Evolutionary conservation across 495 filamentous ascomycete genomes (phyloP).

Genomic region (Tuber aestivum): DNA sequence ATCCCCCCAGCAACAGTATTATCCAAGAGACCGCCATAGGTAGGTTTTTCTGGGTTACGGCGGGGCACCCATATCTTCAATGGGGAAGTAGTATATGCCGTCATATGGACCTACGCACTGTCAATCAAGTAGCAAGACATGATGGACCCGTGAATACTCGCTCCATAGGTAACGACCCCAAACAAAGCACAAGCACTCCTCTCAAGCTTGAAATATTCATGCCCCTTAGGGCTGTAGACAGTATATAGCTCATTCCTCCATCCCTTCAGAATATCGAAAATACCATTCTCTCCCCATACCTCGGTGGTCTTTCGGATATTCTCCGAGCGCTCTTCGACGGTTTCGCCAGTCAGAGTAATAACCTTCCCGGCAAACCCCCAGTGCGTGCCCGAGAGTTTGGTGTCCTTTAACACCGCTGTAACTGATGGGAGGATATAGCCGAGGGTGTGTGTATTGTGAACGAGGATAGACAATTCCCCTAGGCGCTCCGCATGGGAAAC

Average conservation of each 20-base stretch:
- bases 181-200: constrained; percentile 72
- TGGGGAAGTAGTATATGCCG: constrained; percentile 57
- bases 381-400: constrained; percentile 31
- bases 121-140: background rate
- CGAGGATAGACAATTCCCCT: constrained; percentile 24
- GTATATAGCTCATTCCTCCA: constrained; percentile 90
- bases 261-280: constrained; percentile 67
- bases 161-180: constrained; percentile 79
- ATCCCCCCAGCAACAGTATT: constrained; percentile 93
- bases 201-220: constrained; percentile 66
- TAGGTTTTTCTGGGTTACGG: constrained; percentile 68
- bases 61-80: constrained; percentile 80
- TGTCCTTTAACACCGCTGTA: constrained; percentile 17
- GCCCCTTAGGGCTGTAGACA: constrained; percentile 59
- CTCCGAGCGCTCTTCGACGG: constrained; percentile 55
- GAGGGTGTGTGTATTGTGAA: constrained; percentile 28
- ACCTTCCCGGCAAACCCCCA: constrained; percentile 51
- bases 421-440: constrained; percentile 38
- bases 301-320: constrained; percentile 55
- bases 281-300: constrained; percentile 57
- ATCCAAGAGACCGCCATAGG: constrained; percentile 81
- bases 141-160: constrained; percentile 30
- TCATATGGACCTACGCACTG: constrained; percentile 61
- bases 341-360: constrained; percentile 49
- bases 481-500: constrained; percentile 30